Evolutionary conservation across 805 yeast genomes (phyloP).

Genomic region (Starmerella sp.): DNA sequence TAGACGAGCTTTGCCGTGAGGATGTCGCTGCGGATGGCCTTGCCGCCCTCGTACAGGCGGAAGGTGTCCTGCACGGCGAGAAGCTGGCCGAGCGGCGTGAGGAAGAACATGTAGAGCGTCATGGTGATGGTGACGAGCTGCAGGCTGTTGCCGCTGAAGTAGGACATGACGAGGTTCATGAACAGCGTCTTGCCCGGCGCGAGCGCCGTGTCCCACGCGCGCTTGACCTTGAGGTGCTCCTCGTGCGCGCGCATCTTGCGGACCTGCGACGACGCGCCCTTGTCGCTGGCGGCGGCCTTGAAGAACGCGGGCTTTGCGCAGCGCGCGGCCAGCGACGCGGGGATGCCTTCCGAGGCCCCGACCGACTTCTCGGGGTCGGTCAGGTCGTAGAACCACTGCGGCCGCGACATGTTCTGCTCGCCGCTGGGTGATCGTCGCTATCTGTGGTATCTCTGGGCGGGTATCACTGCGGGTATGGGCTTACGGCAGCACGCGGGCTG

Average conservation of each 20-base stretch:
- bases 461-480: too few species aligned
- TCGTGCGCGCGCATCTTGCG: conserved; percentile 18
- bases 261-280: conserved; percentile 4
- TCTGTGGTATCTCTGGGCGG: too few species aligned
- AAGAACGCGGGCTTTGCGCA: conserved; percentile 10
- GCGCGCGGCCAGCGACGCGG: conserved; percentile 7
- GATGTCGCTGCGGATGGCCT: conserved; percentile 24
- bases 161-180: conserved; percentile 80
- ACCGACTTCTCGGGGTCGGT: conserved; percentile 20
- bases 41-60: conserved; percentile 25
- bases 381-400: conserved; percentile 26
- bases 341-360: conserved; percentile 6
- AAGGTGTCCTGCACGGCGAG: conserved; percentile 48
- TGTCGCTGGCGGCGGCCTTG: background rate
- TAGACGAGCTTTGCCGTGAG: conserved; percentile 38
- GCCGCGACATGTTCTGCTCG: conserved; percentile 6
- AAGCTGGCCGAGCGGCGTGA: conserved; percentile 64
- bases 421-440: too few species aligned
- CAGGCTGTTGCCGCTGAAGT: conserved; percentile 81
- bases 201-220: conserved; percentile 78
- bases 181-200: conserved; percentile 81
- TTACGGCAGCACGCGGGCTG: too few species aligned
- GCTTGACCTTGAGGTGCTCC: conserved; percentile 33
- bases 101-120: conserved; percentile 68
- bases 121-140: conserved; percentile 87